Conservation (phyloP, 169 alveolate species). For the Plasmodium knowlesi region DNA sequence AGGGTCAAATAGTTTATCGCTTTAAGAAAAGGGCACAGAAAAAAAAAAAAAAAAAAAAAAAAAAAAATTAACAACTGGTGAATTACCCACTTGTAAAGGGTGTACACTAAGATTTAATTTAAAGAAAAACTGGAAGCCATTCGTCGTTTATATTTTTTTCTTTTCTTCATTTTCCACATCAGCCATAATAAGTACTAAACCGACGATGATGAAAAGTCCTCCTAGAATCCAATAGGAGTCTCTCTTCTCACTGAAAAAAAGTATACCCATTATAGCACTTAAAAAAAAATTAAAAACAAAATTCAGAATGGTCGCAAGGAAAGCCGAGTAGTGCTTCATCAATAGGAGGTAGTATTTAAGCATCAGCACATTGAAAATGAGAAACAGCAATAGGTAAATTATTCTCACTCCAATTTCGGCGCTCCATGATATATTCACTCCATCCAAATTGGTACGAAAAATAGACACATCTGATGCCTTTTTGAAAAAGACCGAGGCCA, state of each 20-base stretch:
- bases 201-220: slow-evolving; percentile 19
- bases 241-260: slow-evolving; percentile 54
- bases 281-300: slow-evolving; percentile 48
- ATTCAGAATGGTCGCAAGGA: slow-evolving; percentile 47
- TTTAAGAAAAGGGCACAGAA: background rate
- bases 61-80: background rate
- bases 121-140: background rate
- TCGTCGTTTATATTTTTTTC: background rate
- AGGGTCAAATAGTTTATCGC: background rate
- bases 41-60: background rate
- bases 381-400: slow-evolving; percentile 25
- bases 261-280: slow-evolving; percentile 56
- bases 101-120: background rate
- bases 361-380: slow-evolving; percentile 49
- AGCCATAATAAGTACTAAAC: slow-evolving; percentile 27
- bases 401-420: slow-evolving; percentile 21
- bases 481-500: slow-evolving; percentile 67
- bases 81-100: background rate
- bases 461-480: slow-evolving; percentile 39
- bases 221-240: slow-evolving; percentile 52
- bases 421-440: slow-evolving; percentile 11
- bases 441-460: background rate
- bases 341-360: slow-evolving; percentile 39
- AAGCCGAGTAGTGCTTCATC: slow-evolving; percentile 64
- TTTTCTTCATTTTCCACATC: slow-evolving; percentile 52